A percentile compares a stretch with the other conserved stretches of the same genome.
Conservation (phyloP, 208 protist species). For the Trypanosoma boissoni region DNA sequence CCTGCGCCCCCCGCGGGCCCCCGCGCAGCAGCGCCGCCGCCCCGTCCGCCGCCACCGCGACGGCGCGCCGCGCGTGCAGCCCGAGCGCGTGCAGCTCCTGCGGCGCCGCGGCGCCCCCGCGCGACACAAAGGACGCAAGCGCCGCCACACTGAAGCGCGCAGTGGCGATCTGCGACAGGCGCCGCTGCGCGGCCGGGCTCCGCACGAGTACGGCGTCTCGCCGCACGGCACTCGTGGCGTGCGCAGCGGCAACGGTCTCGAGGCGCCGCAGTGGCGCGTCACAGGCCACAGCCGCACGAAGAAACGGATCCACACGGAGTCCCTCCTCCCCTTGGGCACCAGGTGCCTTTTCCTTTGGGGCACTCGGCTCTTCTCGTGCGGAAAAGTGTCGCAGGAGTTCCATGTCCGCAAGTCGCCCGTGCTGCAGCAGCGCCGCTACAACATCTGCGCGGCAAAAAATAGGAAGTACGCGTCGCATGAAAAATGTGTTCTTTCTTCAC, state of each 20-base stretch:
- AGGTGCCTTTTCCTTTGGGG: slow-evolving; percentile 21
- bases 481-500: background rate
- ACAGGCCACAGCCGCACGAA: slow-evolving; percentile 66
- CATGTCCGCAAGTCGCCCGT: slow-evolving; percentile 60
- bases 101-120: slow-evolving; percentile 14
- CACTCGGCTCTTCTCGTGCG: background rate
- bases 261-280: slow-evolving; percentile 47
- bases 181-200: slow-evolving; percentile 63
- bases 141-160: slow-evolving; percentile 63
- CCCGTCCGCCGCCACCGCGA: background rate
- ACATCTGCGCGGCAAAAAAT: slow-evolving; percentile 51
- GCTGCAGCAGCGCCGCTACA: slow-evolving; percentile 54
- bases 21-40: no score
- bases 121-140: slow-evolving; percentile 53
- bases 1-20: no score
- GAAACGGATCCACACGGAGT: slow-evolving; percentile 45
- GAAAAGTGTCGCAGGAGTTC: slow-evolving; percentile 69
- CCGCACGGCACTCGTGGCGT: slow-evolving; percentile 55
- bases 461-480: slow-evolving; percentile 29
- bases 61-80: background rate
- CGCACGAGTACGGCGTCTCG: slow-evolving; percentile 72
- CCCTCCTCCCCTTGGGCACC: slow-evolving; percentile 19
- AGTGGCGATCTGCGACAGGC: slow-evolving; percentile 55
- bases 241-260: slow-evolving; percentile 56
- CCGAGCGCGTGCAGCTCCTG: background rate